Evolutionary conservation across 2,329 filamentous ascomycete species (phyloP).

Genomic region (Ophiostoma triangulosporum): DNA sequence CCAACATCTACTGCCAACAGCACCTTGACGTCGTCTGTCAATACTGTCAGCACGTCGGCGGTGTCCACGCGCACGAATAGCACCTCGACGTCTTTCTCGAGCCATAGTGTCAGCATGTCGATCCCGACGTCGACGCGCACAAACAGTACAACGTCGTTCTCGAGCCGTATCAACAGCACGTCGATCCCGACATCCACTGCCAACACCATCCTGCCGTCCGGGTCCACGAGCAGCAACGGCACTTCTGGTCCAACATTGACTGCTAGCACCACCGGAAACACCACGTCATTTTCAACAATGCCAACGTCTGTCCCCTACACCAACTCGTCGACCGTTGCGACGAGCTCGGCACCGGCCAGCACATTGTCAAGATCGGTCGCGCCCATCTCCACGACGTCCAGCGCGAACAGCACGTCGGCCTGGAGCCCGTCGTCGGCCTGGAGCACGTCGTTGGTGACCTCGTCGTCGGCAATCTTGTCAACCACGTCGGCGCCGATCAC

Average conservation of each 20-base stretch:
- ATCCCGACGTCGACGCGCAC: too few species aligned
- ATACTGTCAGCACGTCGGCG: too few species aligned
- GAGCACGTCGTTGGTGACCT: background rate
- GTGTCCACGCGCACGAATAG: too few species aligned
- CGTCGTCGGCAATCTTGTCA: background rate
- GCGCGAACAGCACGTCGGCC: background rate
- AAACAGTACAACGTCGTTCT: too few species aligned
- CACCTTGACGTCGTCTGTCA: too few species aligned
- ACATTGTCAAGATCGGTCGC: background rate
- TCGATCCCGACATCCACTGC: background rate
- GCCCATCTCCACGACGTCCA: background rate
- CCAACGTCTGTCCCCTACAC: background rate
- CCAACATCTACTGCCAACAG: background rate
- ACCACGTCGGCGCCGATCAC: background rate
- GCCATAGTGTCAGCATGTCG: too few species aligned
- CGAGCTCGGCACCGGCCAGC: background rate
- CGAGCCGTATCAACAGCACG: background rate
- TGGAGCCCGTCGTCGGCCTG: background rate
- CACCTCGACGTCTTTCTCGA: background rate
- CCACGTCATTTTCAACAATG: too few species aligned
- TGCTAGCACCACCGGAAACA: too few species aligned
- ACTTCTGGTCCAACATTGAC: too few species aligned
- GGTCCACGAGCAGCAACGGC: too few species aligned
- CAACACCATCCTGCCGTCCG: background rate
- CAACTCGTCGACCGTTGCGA: background rate